A percentile compares a stretch with the other conserved stretches of the same genome.
phyloP scores from a whole-genome alignment of 164 flowering plant species.

The grape (Vitis vinifera) region ASM3070453v1 NC_081810.1:21450001-21450500 shows the following conservation, averaged over 20 bases:
- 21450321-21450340: constrained; percentile 62
- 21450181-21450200: background rate
- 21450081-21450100: constrained; percentile 17
- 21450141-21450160: background rate
- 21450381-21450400: constrained; percentile 59
- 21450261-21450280: constrained; percentile 51
- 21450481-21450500: background rate
- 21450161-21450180: constrained; percentile 12
- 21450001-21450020: no score
- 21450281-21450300: constrained; percentile 49
- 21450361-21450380: constrained; percentile 51
- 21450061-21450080: constrained; percentile 27
- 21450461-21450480: constrained; percentile 23
- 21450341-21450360: constrained; percentile 51
- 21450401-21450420: constrained; percentile 27
- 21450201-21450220: background rate
- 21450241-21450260: constrained; percentile 13
- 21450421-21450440: constrained; percentile 37
- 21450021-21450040: no score
- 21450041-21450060: no score
- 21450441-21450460: constrained; percentile 29
- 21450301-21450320: constrained; percentile 71
- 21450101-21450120: constrained; percentile 24
- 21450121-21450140: constrained; percentile 20
- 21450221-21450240: constrained; percentile 6